phyloP scores from a whole-genome alignment of 352 stramenopile species.

The Pythium rhizo-oryzae region DNA sequence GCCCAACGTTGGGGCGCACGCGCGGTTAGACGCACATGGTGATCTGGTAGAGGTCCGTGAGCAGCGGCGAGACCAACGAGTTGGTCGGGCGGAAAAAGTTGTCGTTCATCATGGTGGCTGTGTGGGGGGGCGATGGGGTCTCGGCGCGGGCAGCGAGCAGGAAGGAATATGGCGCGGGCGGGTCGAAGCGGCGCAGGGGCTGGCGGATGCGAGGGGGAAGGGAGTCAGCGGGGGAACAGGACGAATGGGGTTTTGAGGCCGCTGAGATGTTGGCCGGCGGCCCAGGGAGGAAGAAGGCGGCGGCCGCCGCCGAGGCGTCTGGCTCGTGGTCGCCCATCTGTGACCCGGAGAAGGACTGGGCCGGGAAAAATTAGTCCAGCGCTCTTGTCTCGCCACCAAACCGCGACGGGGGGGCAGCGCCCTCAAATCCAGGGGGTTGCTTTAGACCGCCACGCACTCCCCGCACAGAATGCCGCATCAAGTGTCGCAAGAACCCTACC shows the following conservation, averaged over 20 bases:
- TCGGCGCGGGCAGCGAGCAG: background rate
- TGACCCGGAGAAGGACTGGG: slow-evolving; percentile 11
- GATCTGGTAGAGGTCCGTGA: slow-evolving; percentile 99
- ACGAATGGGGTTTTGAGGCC: slow-evolving; percentile 16
- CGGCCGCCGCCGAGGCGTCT: background rate
- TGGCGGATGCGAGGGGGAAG: background rate
- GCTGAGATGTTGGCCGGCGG: slow-evolving; percentile 17
- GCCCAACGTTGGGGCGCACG: background rate
- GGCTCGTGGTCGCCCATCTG: slow-evolving; percentile 24
- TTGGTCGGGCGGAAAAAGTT: slow-evolving; percentile 87
- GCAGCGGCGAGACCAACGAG: slow-evolving; percentile 93
- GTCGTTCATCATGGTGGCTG: slow-evolving; percentile 41
- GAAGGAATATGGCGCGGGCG: slow-evolving; percentile 6
- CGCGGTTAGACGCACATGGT: slow-evolving; percentile 70
- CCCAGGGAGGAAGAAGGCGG: background rate
- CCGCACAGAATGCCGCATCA: slow-evolving; percentile 2
- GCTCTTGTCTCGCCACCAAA: slow-evolving; percentile 24
- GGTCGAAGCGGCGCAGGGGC: background rate
- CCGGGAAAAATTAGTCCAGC: slow-evolving; percentile 27
- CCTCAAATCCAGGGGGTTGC: background rate
- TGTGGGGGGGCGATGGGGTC: background rate
- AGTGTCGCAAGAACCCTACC: slow-evolving; percentile 28
- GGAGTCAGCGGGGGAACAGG: slow-evolving; percentile 2
- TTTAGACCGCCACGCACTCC: slow-evolving; percentile 28
- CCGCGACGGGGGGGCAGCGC: slow-evolving; percentile 1